Evolutionary conservation across 2,329 filamentous ascomycete genomes (phyloP).

Genomic region (Calycina herbarum): DNA sequence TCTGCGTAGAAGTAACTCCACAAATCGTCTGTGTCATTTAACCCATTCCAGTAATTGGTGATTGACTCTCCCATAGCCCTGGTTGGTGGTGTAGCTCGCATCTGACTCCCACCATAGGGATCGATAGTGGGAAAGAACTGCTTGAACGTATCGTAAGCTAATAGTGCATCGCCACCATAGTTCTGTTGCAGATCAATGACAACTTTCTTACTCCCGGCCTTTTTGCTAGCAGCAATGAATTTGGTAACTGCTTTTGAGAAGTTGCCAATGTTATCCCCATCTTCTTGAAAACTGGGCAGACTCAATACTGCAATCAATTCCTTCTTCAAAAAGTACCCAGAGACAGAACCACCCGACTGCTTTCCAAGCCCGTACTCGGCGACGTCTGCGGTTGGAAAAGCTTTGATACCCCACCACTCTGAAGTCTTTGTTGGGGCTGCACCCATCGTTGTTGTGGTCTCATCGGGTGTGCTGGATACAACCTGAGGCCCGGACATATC

Average conservation of each 20-base stretch:
- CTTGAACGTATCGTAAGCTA: slow-evolving; percentile 53
- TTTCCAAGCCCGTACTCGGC: no score
- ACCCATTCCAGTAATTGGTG: not conserved
- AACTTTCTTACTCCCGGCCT: slow-evolving; percentile 44
- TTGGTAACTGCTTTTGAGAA: slow-evolving; percentile 37
- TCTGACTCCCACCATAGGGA: slow-evolving; percentile 27
- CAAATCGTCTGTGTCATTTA: not conserved
- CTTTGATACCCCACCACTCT: no score
- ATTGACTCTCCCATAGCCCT: slow-evolving; percentile 25
- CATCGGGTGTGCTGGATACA: no score
- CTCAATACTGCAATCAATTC: no score
- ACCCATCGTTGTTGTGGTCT: no score
- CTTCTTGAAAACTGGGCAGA: no score
- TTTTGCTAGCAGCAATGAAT: slow-evolving; percentile 44
- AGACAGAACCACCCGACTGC: no score
- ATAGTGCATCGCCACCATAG: slow-evolving; percentile 58
- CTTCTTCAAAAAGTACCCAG: no score
- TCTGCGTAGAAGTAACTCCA: no score
- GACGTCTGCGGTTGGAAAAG: no score
- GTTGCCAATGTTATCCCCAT: not conserved
- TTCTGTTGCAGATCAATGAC: slow-evolving; percentile 65
- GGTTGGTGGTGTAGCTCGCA: slow-evolving; percentile 24
- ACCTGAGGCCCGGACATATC: no score
- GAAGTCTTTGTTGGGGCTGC: no score
- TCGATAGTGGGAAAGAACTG: slow-evolving; percentile 38